These are phyloP conservation scores for Jackrogersella multiformis DNA, from an alignment of 495 filamentous ascomycete species.

Conservation along the genomic window DNA sequence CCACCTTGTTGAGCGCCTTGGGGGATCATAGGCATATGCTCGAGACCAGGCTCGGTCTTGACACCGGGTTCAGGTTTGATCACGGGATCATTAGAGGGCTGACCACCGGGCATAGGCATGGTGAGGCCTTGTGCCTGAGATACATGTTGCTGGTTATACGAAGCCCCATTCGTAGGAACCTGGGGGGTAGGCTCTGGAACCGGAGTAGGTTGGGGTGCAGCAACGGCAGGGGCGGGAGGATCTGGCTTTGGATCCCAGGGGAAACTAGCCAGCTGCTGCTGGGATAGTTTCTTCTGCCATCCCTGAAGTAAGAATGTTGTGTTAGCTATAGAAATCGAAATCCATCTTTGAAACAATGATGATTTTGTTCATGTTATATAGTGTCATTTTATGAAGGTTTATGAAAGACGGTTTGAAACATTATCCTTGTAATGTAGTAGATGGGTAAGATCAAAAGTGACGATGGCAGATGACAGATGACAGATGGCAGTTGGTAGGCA, in stretches of 20 bases:
- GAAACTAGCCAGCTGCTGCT: conserved; percentile 82
- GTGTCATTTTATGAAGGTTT: background rate
- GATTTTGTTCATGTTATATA: background rate
- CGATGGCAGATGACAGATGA: too few relatives aligned
- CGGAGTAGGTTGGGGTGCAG: conserved; percentile 34
- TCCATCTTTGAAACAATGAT: background rate
- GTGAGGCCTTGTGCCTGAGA: conserved; percentile 45
- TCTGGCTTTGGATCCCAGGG: conserved; percentile 90
- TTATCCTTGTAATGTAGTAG: conserved; percentile 20
- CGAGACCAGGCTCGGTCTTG: conserved; percentile 51
- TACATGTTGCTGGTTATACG: conserved; percentile 51
- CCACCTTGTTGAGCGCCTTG: conserved; percentile 54
- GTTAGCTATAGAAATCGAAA: conserved; percentile 42
- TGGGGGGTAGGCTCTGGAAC: conserved; percentile 47
- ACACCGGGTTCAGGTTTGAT: conserved; percentile 75
- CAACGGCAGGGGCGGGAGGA: conserved; percentile 54
- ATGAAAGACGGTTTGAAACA: background rate
- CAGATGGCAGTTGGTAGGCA: background rate
- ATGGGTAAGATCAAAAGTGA: too few relatives aligned
- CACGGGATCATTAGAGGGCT: conserved; percentile 53
- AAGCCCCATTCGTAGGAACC: conserved; percentile 38
- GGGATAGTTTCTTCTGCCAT: conserved; percentile 91
- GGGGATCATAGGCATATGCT: conserved; percentile 36
- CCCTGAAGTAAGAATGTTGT: conserved; percentile 62
- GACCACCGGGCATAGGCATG: conserved; percentile 54